These are phyloP conservation scores for Solanum pennellii DNA, from an alignment of 257 asterid genomes.

Conservation along the genomic window DNA sequence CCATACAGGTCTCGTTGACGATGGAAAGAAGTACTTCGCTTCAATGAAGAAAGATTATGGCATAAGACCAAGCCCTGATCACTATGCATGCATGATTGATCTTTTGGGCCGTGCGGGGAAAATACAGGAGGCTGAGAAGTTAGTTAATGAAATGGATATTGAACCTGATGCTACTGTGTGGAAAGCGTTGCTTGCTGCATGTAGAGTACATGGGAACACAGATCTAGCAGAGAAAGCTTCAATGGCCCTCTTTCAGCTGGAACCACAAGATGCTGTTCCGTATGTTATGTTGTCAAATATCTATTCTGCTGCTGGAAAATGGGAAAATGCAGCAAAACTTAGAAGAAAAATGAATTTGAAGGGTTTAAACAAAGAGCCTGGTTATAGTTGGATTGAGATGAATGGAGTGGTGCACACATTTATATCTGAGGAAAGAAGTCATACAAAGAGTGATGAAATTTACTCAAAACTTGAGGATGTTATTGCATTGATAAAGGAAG, in stretches of 20 bases:
- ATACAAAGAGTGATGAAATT: constrained; percentile 26
- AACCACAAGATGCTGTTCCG: constrained; percentile 60
- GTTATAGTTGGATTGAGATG: constrained; percentile 66
- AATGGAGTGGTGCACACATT: constrained; percentile 36
- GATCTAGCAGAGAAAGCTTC: constrained; percentile 63
- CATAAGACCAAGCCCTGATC: constrained; percentile 56
- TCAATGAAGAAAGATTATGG: constrained; percentile 52
- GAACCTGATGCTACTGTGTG: constrained; percentile 59
- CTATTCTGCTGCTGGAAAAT: constrained; percentile 47
- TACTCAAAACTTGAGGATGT: constrained; percentile 39
- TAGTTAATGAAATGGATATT: constrained; percentile 36
- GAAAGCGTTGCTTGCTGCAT: constrained; percentile 75
- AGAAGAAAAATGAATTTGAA: constrained; percentile 46
- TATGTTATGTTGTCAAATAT: constrained; percentile 67
- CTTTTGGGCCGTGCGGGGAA: constrained; percentile 75
- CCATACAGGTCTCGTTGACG: constrained; percentile 66
- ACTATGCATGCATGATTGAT: constrained; percentile 79
- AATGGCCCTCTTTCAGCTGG: constrained; percentile 37
- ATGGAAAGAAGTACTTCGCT: constrained; percentile 39
- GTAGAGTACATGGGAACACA: constrained; percentile 47
- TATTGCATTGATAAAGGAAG: constrained; percentile 34
- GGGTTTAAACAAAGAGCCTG: constrained; percentile 54
- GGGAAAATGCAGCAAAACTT: constrained; percentile 60
- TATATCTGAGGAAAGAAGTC: constrained; percentile 52
- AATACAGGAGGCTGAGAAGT: constrained; percentile 49